phyloP scores from a whole-genome alignment of 331 rosid genomes.

The Erythrophleum ivorense region DNA sequence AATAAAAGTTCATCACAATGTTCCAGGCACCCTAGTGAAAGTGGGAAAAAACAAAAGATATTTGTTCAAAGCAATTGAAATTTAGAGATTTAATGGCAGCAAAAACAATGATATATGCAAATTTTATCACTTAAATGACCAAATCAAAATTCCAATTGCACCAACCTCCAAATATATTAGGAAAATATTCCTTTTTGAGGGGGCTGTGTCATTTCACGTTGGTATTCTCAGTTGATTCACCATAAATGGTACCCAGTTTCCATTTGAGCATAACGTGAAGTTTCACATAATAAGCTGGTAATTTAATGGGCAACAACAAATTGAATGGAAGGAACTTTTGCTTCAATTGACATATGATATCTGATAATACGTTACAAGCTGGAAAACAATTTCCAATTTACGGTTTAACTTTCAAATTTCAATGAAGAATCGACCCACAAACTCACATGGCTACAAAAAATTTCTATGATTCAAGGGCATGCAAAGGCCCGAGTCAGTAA shows the following conservation, averaged over 20 bases:
- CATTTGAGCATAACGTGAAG: background rate
- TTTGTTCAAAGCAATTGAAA: conserved; percentile 5
- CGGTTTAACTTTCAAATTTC: background rate
- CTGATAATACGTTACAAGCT: background rate
- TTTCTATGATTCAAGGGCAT: background rate
- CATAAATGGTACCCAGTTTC: conserved; percentile 14
- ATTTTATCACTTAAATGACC: background rate
- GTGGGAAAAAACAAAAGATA: background rate
- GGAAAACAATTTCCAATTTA: background rate
- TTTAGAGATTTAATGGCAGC: background rate
- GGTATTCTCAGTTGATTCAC: background rate
- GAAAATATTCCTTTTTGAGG: background rate
- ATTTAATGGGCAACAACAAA: background rate
- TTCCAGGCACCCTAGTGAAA: background rate
- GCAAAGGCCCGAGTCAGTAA: background rate
- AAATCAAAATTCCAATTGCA: background rate
- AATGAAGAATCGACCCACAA: background rate
- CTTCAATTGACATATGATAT: background rate
- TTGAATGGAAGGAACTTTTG: background rate
- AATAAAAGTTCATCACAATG: conserved; percentile 9
- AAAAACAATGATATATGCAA: conserved; percentile 11
- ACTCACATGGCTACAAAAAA: background rate
- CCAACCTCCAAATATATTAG: background rate
- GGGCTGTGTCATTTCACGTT: background rate
- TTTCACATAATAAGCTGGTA: background rate